Percentiles rank a stretch among this genome's conserved stretches.
Evolutionary conservation across 2,329 filamentous ascomycete genomes (phyloP).

Genomic region (Hymenoscyphus fructigenus): DNA sequence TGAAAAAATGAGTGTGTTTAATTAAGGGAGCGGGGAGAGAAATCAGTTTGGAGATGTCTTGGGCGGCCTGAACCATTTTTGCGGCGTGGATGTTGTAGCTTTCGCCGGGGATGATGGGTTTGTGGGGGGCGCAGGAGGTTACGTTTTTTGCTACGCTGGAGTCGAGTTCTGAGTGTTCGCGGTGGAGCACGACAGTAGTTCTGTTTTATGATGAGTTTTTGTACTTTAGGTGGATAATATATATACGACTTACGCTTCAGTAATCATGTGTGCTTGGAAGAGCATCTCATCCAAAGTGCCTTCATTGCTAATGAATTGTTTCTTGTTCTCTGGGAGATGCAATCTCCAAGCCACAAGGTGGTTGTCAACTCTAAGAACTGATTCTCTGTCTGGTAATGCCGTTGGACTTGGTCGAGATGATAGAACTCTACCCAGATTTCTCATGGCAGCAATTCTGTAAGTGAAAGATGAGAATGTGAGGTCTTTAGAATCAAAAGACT

Average conservation of each 20-base stretch:
- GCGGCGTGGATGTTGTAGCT: slow-evolving; percentile 58
- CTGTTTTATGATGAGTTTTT: slow-evolving; percentile 31
- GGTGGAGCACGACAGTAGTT: slow-evolving; percentile 71
- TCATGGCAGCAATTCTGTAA: slow-evolving; percentile 77
- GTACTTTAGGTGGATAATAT: neutral
- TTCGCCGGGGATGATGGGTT: slow-evolving; percentile 56
- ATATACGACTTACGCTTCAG: slow-evolving; percentile 40
- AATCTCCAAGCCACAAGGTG: slow-evolving; percentile 71
- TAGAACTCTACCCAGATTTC: slow-evolving; percentile 77
- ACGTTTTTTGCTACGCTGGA: slow-evolving; percentile 17
- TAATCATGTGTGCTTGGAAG: slow-evolving; percentile 85
- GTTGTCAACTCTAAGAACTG: slow-evolving; percentile 56
- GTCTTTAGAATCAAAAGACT: slow-evolving; percentile 60
- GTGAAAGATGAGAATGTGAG: slow-evolving; percentile 77
- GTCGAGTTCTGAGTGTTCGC: slow-evolving; percentile 73
- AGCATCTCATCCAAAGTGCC: slow-evolving; percentile 82
- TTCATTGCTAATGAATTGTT: slow-evolving; percentile 64
- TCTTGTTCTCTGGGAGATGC: slow-evolving; percentile 71
- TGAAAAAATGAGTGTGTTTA: slow-evolving; percentile 79
- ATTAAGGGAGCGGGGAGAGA: slow-evolving; percentile 70
- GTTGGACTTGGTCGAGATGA: slow-evolving; percentile 45
- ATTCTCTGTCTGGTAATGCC: slow-evolving; percentile 48
- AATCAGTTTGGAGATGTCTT: slow-evolving; percentile 71
- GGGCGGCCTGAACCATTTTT: slow-evolving; percentile 76
- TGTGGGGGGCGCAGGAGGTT: slow-evolving; percentile 50